Evolutionary conservation across 306 rosid genomes (phyloP).

Genomic region (Carpinus viminea): DNA sequence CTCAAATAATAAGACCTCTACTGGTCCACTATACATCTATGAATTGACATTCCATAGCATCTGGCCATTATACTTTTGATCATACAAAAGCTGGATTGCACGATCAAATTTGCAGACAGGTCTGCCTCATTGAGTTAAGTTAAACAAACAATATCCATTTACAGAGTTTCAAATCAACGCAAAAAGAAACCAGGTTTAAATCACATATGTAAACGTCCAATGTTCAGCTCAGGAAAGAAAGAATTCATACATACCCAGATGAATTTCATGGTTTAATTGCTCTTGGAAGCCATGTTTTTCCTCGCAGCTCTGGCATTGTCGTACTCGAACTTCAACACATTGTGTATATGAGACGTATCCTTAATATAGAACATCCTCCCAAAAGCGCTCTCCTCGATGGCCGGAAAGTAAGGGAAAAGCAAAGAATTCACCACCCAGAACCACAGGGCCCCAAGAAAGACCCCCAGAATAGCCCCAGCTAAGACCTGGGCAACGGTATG

Average conservation of each 20-base stretch:
- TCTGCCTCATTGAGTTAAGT: neutral
- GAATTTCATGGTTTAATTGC: slow-evolving; percentile 31
- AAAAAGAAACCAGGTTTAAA: neutral
- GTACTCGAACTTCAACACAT: slow-evolving; percentile 90
- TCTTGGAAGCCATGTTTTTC: slow-evolving; percentile 32
- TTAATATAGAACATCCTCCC: slow-evolving; percentile 70
- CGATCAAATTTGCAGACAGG: neutral
- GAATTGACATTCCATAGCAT: neutral
- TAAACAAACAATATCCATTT: neutral
- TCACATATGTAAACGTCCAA: neutral
- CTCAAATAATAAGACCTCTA: slow-evolving; percentile 1
- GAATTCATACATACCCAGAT: slow-evolving; percentile 17
- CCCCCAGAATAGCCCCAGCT: slow-evolving; percentile 80
- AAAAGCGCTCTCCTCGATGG: slow-evolving; percentile 71
- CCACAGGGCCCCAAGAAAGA: slow-evolving; percentile 71
- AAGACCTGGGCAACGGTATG: slow-evolving; percentile 77
- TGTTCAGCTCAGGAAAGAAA: neutral
- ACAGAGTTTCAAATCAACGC: neutral
- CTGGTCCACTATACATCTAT: neutral
- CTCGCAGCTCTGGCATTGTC: slow-evolving; percentile 79
- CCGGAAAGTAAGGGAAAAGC: slow-evolving; percentile 48
- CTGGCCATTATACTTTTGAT: neutral
- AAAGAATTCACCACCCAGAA: slow-evolving; percentile 69
- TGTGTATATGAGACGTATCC: slow-evolving; percentile 82
- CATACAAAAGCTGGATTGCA: neutral